Evolutionary conservation across 257 asterid genomes (phyloP), one percentile per base, ranked within the genome.

Genomic region (Perilla frutescens): DNA sequence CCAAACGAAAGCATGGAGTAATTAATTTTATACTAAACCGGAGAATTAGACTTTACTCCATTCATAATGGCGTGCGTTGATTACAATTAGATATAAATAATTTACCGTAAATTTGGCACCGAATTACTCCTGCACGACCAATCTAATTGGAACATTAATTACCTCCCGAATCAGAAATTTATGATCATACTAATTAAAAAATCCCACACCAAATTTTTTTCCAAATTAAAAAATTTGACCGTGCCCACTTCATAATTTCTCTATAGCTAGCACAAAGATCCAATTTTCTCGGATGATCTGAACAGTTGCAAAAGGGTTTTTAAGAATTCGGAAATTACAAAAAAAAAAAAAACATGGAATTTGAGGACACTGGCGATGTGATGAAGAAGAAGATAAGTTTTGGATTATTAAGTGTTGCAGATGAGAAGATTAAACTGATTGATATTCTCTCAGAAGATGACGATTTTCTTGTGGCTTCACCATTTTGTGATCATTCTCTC

Each of bases 401-500:
- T 45, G 78, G 82, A 20, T 70, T 79, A 20, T 70, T 79, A 63
- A 78, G 80, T 47, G 71, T 73, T 66, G 77, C 67, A 34, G 82
- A 73, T 12, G 85, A 81, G 45, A 83, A 84, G 68, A 86, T 90
- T 55, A 74, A 81, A 80, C 83, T 90, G 40, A 88, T 88, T 41
- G 95, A 90, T 65, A 77, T 88, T 6, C 72, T 81, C 1, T 77
- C 75, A 0, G 91, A 87, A 66, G 84, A 87, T 34, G 92, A 84
- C 34, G 79, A 88, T 72, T 87, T 81, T 68, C 91, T 88, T 14
- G 84, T 78, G 59, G 75, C 75, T 80, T 81, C 87, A 4, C 85
- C 80, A 40, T 47, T 71, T 12, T 81, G 26, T 51, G 81, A 73
- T 37, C 15, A 68, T 70, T 81, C 85, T 62, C 82, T 77, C 9